Percentiles rank a stretch among this genome's conserved stretches.
phyloP scores from a whole-genome alignment of 2,329 filamentous ascomycete species.

The Aspergillus hortae region DNA sequence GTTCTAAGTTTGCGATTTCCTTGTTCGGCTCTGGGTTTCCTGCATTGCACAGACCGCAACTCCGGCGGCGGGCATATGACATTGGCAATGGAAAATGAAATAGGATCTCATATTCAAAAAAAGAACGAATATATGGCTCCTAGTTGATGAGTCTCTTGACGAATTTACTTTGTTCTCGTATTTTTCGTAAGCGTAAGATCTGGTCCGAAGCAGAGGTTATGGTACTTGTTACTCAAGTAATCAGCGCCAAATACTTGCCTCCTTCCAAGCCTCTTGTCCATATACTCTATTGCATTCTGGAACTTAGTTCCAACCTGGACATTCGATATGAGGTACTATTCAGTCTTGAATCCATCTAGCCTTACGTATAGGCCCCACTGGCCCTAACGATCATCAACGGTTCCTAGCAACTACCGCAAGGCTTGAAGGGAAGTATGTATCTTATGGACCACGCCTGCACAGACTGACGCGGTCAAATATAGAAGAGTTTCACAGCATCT shows the following conservation, averaged over 20 bases:
- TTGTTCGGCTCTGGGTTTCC: slow-evolving; percentile 43
- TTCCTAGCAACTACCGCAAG: too few species aligned
- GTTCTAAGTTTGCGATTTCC: slow-evolving; percentile 70
- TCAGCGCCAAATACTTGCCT: too few species aligned
- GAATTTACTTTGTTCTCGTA: slow-evolving; percentile 9
- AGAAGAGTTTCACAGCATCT: too few species aligned
- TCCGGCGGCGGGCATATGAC: slow-evolving; percentile 35
- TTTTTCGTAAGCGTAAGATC: neutral
- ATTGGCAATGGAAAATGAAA: slow-evolving; percentile 41
- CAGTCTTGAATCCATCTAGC: too few species aligned
- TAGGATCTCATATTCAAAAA: slow-evolving; percentile 40
- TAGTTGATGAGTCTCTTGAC: slow-evolving; percentile 31
- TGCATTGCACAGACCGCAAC: slow-evolving; percentile 36
- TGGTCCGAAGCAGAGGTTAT: too few species aligned
- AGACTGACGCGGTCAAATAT: too few species aligned
- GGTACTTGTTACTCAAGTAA: too few species aligned
- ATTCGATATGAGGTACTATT: too few species aligned
- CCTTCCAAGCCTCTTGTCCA: neutral
- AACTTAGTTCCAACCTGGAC: neutral
- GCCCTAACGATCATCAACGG: too few species aligned
- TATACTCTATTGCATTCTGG: neutral
- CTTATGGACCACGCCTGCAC: too few species aligned
- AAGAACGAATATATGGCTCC: slow-evolving; percentile 35
- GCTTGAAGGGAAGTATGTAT: too few species aligned
- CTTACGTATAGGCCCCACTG: too few species aligned